Percentiles rank a stretch among this genome's conserved stretches.
Evolutionary conservation across 2,329 filamentous ascomycete species (phyloP).

Genomic region (Fonsecaea monophora): DNA sequence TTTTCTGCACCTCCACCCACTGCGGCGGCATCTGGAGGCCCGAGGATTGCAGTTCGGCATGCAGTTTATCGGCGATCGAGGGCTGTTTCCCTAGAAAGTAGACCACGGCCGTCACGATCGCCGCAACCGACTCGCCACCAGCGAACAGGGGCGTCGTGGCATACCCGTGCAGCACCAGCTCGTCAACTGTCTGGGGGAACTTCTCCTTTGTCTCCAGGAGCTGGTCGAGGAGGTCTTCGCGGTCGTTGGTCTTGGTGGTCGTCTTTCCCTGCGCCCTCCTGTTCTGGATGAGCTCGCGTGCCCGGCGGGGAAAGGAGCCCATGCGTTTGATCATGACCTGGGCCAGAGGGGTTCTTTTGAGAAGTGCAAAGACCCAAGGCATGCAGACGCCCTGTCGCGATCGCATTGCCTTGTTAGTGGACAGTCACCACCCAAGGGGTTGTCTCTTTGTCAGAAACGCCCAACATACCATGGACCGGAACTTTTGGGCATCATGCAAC

Average conservation of each 20-base stretch:
- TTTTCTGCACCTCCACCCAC: conserved; percentile 24
- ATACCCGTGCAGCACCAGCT: conserved; percentile 43
- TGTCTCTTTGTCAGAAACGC: background rate
- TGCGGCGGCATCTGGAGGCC: conserved; percentile 27
- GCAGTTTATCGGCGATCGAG: conserved; percentile 38
- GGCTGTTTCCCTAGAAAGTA: conserved; percentile 44
- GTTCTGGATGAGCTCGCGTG: conserved; percentile 47
- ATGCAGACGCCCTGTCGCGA: background rate
- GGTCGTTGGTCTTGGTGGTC: conserved; percentile 15
- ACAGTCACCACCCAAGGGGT: background rate
- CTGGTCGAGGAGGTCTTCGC: conserved; percentile 37
- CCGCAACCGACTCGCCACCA: conserved; percentile 47
- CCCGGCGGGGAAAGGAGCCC: conserved; percentile 45
- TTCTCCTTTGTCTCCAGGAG: conserved; percentile 38
- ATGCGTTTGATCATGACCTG: conserved; percentile 44
- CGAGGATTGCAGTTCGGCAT: conserved; percentile 38
- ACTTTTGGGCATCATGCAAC: conserved; percentile 17
- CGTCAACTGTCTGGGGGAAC: conserved; percentile 39
- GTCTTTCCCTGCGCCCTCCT: conserved; percentile 15
- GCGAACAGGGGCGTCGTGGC: conserved; percentile 44
- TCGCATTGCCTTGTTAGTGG: background rate
- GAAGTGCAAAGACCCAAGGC: conserved; percentile 2
- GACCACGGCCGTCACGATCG: conserved; percentile 43
- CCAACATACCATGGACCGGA: conserved; percentile 10
- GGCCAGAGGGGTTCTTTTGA: background rate